Evolutionary conservation across 2,329 filamentous ascomycete genomes (phyloP).

Genomic region (Diaporthe amygdali): DNA sequence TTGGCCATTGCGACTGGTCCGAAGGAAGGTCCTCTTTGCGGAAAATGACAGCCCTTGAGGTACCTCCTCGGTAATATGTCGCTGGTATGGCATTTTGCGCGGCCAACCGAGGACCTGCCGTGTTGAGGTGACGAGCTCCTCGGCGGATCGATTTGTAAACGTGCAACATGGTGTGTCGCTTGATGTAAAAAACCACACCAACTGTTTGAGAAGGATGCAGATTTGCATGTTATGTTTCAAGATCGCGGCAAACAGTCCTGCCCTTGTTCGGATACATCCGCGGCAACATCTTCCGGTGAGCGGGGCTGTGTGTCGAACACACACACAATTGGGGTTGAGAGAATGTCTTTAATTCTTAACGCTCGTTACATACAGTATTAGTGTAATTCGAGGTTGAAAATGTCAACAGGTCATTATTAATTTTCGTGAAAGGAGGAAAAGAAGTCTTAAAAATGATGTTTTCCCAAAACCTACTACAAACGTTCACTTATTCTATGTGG

Average conservation of each 20-base stretch:
- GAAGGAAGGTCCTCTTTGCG: conserved; percentile 56
- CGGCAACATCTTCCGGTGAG: neutral
- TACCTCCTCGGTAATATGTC: conserved; percentile 70
- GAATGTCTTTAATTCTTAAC: too few relatives aligned
- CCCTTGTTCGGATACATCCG: neutral
- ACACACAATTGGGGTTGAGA: too few relatives aligned
- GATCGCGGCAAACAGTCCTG: neutral
- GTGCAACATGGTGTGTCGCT: neutral
- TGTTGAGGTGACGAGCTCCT: neutral
- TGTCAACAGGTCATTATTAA: too few relatives aligned
- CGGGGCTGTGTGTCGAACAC: neutral
- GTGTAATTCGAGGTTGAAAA: too few relatives aligned
- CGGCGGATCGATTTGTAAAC: neutral
- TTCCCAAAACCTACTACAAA: too few relatives aligned
- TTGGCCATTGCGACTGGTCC: conserved; percentile 49
- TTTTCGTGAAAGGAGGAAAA: too few relatives aligned
- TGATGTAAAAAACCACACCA: neutral
- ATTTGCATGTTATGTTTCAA: neutral
- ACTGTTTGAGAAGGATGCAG: neutral
- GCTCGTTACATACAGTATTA: too few relatives aligned
- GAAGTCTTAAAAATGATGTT: too few relatives aligned
- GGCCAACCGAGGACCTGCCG: neutral
- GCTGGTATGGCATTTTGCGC: conserved; percentile 46
- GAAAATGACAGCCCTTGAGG: conserved; percentile 70
- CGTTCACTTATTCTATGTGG: too few relatives aligned